Conservation (phyloP, 2,329 filamentous ascomycete species). For the Nakataea oryzae region DNA sequence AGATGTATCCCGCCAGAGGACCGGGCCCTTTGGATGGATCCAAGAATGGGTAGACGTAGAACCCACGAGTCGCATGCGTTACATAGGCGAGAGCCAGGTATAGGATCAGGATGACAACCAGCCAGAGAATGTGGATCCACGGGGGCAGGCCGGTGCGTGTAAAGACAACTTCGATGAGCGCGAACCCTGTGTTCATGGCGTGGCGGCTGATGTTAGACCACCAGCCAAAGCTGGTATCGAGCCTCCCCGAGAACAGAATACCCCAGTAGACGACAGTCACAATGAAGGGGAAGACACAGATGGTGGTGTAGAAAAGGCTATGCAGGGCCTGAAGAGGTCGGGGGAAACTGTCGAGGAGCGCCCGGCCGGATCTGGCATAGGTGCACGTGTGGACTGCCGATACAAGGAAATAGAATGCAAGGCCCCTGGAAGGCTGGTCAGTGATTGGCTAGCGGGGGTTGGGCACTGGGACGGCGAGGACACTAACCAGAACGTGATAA, state of each 20-base stretch:
- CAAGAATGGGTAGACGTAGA: slow-evolving; percentile 74
- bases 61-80: slow-evolving; percentile 56
- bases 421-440: slow-evolving; percentile 25
- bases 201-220: slow-evolving; percentile 67
- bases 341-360: slow-evolving; percentile 50
- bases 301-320: slow-evolving; percentile 50
- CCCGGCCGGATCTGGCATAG: slow-evolving; percentile 45
- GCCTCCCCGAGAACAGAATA: slow-evolving; percentile 40
- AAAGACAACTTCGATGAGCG: slow-evolving; percentile 64
- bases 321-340: slow-evolving; percentile 55
- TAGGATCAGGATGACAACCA: slow-evolving; percentile 58
- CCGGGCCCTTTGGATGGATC: slow-evolving; percentile 41
- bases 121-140: slow-evolving; percentile 55
- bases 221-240: slow-evolving; percentile 34
- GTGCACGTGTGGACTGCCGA: slow-evolving; percentile 57
- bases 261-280: slow-evolving; percentile 65
- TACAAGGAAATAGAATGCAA: slow-evolving; percentile 68
- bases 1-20: slow-evolving; percentile 52
- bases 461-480: no score
- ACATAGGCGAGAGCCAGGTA: slow-evolving; percentile 70
- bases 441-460: neutral
- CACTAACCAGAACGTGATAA: slow-evolving; percentile 60
- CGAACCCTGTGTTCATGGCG: slow-evolving; percentile 61
- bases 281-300: slow-evolving; percentile 55
- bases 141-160: slow-evolving; percentile 52